Percentiles rank a stretch among this genome's conserved stretches.
phyloP scores from a whole-genome alignment of 345 rosid species.

The Eucalyptus sp. region DNA sequence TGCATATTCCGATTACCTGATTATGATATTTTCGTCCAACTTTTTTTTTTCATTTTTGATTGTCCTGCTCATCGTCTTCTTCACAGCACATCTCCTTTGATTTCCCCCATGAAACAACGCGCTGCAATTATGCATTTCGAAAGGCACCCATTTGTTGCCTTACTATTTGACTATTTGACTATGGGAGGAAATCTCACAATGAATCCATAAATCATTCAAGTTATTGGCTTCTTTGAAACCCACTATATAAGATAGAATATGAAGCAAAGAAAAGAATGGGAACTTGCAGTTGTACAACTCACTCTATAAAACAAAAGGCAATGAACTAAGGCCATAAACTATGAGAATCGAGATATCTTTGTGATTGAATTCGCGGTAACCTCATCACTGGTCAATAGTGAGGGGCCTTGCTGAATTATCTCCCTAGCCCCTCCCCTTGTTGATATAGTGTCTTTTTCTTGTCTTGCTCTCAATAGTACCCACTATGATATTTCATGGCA shows the following conservation, averaged over 20 bases:
- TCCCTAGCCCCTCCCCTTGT: too few species aligned
- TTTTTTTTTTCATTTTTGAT: too few species aligned
- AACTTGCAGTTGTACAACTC: neutral
- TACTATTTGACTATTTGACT: neutral
- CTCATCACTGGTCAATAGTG: neutral
- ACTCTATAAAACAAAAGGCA: neutral
- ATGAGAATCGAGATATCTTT: neutral
- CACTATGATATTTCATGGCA: too few species aligned
- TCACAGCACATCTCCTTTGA: too few species aligned
- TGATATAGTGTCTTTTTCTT: too few species aligned
- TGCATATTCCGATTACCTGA: fast-evolving
- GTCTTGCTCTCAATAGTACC: too few species aligned
- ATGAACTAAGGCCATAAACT: neutral
- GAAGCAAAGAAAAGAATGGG: neutral
- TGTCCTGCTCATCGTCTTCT: too few species aligned
- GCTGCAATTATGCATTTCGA: too few species aligned
- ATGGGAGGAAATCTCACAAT: neutral
- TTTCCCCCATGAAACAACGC: too few species aligned
- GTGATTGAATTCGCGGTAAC: neutral
- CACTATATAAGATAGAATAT: neutral
- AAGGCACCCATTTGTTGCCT: too few species aligned
- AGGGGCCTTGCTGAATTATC: neutral
- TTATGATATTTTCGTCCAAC: too few species aligned
- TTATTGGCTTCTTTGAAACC: neutral
- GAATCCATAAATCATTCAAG: neutral